Percentiles rank a stretch among this genome's conserved stretches.
These are phyloP conservation scores for Rhynchosporium secalis DNA, from an alignment of 2,329 filamentous ascomycete species.

Conservation along the genomic window DNA sequence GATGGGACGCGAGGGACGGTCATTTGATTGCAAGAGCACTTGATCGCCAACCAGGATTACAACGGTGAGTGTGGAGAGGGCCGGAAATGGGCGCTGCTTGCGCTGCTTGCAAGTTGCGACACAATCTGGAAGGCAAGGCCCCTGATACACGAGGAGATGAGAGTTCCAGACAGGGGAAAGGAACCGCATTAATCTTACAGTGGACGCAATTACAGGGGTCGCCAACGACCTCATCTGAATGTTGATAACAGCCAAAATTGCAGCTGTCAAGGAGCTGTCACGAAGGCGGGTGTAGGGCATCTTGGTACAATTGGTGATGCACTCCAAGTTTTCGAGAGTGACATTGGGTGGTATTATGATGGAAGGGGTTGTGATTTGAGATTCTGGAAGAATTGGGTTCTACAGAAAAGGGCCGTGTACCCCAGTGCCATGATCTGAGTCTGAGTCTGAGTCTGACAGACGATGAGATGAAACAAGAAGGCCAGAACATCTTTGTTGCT, in stretches of 20 bases:
- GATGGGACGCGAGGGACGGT: slow-evolving; percentile 49
- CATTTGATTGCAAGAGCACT: slow-evolving; percentile 41
- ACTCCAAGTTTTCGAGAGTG: neutral
- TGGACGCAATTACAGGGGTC: slow-evolving; percentile 27
- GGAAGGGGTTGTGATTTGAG: neutral
- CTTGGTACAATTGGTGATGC: neutral
- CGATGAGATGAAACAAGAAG: slow-evolving; percentile 8
- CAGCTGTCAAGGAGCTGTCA: slow-evolving; percentile 6
- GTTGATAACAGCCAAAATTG: slow-evolving; percentile 27
- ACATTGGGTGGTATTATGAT: neutral
- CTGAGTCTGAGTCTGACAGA: neutral
- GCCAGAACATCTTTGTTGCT: slow-evolving; percentile 8
- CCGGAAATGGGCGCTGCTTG: slow-evolving; percentile 16
- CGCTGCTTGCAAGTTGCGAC: slow-evolving; percentile 16
- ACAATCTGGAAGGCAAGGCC: slow-evolving; percentile 27
- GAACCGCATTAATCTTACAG: slow-evolving; percentile 33
- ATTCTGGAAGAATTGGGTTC: neutral
- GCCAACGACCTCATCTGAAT: slow-evolving; percentile 20
- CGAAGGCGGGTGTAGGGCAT: neutral
- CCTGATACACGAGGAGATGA: slow-evolving; percentile 17
- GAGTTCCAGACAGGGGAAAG: slow-evolving; percentile 25
- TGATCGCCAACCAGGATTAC: slow-evolving; percentile 47
- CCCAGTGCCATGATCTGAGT: too few species aligned
- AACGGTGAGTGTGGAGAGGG: slow-evolving; percentile 30
- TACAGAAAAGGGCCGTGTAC: neutral